Conservation (phyloP, 2,329 filamentous ascomycete genomes). For the Corinectria fuckeliana region DNA sequence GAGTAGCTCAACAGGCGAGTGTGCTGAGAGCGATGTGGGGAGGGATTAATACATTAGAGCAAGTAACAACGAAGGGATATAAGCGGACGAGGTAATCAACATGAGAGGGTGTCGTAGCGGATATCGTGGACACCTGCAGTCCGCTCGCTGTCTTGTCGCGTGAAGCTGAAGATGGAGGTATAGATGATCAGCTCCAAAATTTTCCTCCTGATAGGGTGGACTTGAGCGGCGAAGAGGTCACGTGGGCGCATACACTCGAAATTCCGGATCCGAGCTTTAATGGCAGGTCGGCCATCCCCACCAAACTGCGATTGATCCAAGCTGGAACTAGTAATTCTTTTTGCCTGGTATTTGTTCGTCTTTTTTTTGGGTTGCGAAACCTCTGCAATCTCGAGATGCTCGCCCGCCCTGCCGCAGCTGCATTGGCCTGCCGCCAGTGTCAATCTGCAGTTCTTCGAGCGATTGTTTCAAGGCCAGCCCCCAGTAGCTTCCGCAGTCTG, state of each 20-base stretch:
- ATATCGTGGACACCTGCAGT: constrained; percentile 27
- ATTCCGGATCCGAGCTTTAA: constrained; percentile 7
- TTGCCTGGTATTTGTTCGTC: background rate
- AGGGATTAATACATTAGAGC: constrained; percentile 35
- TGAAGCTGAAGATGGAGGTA: constrained; percentile 28
- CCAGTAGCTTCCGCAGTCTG: constrained; percentile 32
- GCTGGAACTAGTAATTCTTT: constrained; percentile 4
- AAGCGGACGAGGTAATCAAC: constrained; percentile 4
- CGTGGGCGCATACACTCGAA: constrained; percentile 26
- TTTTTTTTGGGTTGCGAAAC: background rate
- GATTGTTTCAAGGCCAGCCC: constrained; percentile 32
- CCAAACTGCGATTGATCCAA: constrained; percentile 15
- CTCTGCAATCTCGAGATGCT: constrained; percentile 35
- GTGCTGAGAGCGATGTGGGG: constrained; percentile 20
- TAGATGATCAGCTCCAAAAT: constrained; percentile 36
- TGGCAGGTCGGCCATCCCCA: constrained; percentile 11
- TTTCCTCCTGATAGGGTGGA: constrained; percentile 33
- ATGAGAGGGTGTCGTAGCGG: constrained; percentile 10
- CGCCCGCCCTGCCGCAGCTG: constrained; percentile 38
- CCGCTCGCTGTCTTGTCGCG: constrained; percentile 32
- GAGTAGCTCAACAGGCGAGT: constrained; percentile 22
- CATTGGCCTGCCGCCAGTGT: constrained; percentile 42
- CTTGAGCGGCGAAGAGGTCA: constrained; percentile 22
- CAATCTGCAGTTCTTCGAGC: constrained; percentile 41
- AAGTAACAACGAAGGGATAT: background rate